Conservation (phyloP, 192 early-diverging fungal species). For the Entophlyctis luteolus region DNA sequence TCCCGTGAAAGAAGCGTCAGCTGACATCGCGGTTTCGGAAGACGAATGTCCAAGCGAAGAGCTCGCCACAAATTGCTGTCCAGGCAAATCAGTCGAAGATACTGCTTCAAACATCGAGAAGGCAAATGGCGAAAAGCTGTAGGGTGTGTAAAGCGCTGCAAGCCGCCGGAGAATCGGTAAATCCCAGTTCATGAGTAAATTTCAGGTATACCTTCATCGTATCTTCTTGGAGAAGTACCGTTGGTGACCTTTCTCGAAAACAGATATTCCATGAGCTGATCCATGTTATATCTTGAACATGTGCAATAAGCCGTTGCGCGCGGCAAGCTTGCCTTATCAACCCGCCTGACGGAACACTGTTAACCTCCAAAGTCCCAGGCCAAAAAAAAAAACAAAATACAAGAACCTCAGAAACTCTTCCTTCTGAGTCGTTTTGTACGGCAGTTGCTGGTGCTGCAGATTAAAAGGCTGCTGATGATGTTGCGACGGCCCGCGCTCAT, state of each 20-base stretch:
- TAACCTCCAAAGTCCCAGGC: too few relatives aligned
- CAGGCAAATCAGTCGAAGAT: too few relatives aligned
- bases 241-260: slow-evolving; percentile 60
- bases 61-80: too few relatives aligned
- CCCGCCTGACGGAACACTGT: background rate
- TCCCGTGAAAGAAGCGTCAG: background rate
- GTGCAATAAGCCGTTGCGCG: slow-evolving; percentile 84
- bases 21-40: background rate
- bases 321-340: slow-evolving; percentile 55
- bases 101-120: too few relatives aligned
- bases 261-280: slow-evolving; percentile 71
- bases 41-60: background rate
- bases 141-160: slow-evolving; percentile 22
- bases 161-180: background rate
- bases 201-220: slow-evolving; percentile 67
- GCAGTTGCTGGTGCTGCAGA: slow-evolving; percentile 4
- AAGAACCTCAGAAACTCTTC: slow-evolving; percentile 18
- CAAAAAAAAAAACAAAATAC: background rate
- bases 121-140: slow-evolving; percentile 11
- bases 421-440: slow-evolving; percentile 24
- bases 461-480: background rate
- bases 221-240: slow-evolving; percentile 66
- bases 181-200: too few relatives aligned
- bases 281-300: slow-evolving; percentile 73
- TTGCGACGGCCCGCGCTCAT: background rate